Conservation (phyloP, 495 filamentous ascomycete species). For the Podospora anserina region DNA sequence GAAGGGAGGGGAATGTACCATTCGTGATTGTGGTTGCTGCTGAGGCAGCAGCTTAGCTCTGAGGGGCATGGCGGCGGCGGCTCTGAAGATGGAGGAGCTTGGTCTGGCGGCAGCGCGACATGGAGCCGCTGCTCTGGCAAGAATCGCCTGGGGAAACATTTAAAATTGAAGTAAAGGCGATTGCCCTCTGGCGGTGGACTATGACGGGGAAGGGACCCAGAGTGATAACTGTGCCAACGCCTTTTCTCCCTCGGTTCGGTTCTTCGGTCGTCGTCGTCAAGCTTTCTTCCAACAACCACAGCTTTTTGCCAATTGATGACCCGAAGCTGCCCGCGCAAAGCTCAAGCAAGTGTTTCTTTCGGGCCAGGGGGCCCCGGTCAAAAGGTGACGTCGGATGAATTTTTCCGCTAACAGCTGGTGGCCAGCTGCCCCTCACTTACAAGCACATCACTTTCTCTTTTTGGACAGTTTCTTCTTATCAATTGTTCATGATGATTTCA, state of each 20-base stretch:
- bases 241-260: constrained; percentile 3
- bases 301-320: constrained; percentile 20
- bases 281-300: constrained; percentile 1
- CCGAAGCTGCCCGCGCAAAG: constrained; percentile 23
- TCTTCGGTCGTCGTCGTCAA: neutral
- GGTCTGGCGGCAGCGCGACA: constrained; percentile 30
- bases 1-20: neutral
- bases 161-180: constrained; percentile 36
- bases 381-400: constrained; percentile 13
- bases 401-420: constrained; percentile 4
- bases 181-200: constrained; percentile 17
- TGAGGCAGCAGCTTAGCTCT: constrained; percentile 75
- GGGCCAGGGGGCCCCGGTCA: constrained; percentile 7
- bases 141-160: constrained; percentile 44
- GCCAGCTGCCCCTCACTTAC: neutral
- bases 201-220: neutral
- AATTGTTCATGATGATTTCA: neutral
- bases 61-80: constrained; percentile 67
- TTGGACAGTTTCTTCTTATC: neutral
- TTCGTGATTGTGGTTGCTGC: constrained; percentile 15
- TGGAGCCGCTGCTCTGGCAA: constrained; percentile 37
- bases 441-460: neutral
- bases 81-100: neutral
- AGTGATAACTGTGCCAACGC: neutral
- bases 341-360: neutral